Evolutionary conservation across 2,329 filamentous ascomycete species (phyloP), one percentile per base, ranked within the genome.

Genomic region (Colletotrichum scovillei): DNA sequence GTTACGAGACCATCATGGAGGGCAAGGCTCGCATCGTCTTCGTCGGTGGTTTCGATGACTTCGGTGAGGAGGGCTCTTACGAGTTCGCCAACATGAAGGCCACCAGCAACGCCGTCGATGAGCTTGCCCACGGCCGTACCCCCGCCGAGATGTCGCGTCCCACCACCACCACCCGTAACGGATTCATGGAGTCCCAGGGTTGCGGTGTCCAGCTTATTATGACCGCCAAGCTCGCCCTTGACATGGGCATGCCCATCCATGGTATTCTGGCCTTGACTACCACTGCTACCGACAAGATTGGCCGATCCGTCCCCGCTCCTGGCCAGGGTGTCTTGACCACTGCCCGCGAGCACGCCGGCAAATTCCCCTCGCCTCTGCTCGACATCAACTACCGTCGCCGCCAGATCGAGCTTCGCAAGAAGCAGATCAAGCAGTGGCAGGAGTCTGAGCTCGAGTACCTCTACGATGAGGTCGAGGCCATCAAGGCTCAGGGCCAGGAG

Each of bases 51-150:
- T 98, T 99, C 80, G 97, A 99, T 86, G 97, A 99, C 86, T 98
- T 99, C 88, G 95, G 97, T 80, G 97, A 99, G 86, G 97, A 99
- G 86, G 97, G 97, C 65, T 99, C 97, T 1, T 99, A 98, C 81
- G 97, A 99, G 84, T 99, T 99, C 83, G 97, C 97, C 88, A 99
- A 99, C 88, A 99, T 99, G 97, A 97, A 98, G 86, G 97, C 97
- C 73, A 99, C 97, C 69, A 98, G 95, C 90, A 99, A 98, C 81
- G 95, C 96, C 30, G 93, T 98, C 74, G 95, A 98, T 78, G 97
- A 99, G 83, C 94, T 99, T 78, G 95, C 92, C 11, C 97, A 98
- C 80, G 97, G 97, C 60, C 94, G 97, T 77, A 98, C 97, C 63
- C 96, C 97, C 14, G 91, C 92, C 84, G 97, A 99, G 85, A 99